Evolutionary conservation across 345 rosid species (phyloP).

Genomic region (Alliaria petiolata): DNA sequence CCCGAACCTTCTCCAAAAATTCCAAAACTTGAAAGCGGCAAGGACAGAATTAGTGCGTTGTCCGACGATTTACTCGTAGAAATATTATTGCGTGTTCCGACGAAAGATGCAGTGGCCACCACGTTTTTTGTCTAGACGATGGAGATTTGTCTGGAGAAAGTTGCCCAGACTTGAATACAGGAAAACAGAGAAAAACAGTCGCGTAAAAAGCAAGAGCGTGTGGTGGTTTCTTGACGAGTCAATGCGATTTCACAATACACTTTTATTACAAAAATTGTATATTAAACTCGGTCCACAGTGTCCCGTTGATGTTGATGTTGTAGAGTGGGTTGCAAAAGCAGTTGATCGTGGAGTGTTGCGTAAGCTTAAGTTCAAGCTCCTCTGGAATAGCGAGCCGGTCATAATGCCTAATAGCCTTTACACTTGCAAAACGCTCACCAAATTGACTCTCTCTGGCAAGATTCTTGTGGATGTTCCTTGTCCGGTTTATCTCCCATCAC

Average conservation of each 20-base stretch:
- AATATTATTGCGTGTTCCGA: not conserved
- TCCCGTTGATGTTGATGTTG: not conserved
- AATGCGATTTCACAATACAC: not conserved
- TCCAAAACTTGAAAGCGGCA: not conserved
- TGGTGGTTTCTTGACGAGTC: not conserved
- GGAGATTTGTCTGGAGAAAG: not conserved
- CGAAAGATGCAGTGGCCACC: not conserved
- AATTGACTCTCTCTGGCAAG: not conserved
- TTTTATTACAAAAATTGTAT: not conserved
- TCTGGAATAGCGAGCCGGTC: not conserved
- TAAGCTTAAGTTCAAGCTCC: not conserved
- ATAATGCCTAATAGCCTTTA: not conserved
- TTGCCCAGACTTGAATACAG: not conserved
- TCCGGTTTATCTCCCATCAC: not conserved
- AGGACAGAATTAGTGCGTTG: not conserved
- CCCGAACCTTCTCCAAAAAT: not conserved
- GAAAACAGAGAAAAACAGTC: too few relatives aligned
- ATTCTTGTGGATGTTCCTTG: not conserved
- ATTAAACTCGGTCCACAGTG: not conserved
- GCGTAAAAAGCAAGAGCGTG: not conserved
- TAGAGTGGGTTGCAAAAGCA: not conserved
- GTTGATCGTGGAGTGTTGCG: not conserved
- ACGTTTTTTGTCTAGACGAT: not conserved
- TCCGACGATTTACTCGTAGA: not conserved
- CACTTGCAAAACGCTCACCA: not conserved